A percentile compares a stretch with the other conserved stretches of the same genome.
These are phyloP conservation scores for Coemansia sp. DNA, from an alignment of 192 early-diverging fungal genomes.

Conservation along the genomic window DNA sequence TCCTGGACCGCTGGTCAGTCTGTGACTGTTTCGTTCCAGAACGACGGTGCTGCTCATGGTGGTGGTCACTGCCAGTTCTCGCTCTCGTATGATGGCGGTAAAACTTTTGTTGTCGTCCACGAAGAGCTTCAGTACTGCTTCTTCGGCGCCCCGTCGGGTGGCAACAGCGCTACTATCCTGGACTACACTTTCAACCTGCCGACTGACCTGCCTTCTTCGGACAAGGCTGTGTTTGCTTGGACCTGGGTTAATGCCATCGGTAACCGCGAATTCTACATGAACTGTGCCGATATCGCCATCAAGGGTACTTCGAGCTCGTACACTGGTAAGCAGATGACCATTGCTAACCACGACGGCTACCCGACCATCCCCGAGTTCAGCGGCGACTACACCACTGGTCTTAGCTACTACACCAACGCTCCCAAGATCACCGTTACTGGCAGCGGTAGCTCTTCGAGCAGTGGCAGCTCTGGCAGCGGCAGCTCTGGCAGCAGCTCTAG, in stretches of 20 bases:
- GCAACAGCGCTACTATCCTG: constrained; percentile 24
- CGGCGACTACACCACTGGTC: no score
- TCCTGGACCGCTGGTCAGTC: constrained; percentile 52
- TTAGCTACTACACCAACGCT: constrained; percentile 23
- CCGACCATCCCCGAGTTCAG: no score
- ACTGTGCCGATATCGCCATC: constrained; percentile 60
- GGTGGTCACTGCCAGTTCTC: constrained; percentile 71
- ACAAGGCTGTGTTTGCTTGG: constrained; percentile 60
- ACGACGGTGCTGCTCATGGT: constrained; percentile 53
- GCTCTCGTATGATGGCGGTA: constrained; percentile 60
- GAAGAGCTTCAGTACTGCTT: constrained; percentile 57
- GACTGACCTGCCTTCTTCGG: constrained; percentile 49
- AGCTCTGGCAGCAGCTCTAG: not conserved
- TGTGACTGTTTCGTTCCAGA: constrained; percentile 38
- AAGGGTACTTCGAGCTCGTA: constrained; percentile 17
- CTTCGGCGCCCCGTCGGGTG: constrained; percentile 19
- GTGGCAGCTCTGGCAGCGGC: not conserved
- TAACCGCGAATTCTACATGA: constrained; percentile 67
- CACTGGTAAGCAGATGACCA: not conserved
- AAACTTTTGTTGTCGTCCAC: constrained; percentile 59
- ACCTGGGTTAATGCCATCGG: constrained; percentile 63
- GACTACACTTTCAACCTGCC: constrained; percentile 52
- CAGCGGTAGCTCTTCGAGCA: constrained; percentile 10
- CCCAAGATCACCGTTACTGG: constrained; percentile 38
- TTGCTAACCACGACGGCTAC: no score